Evolutionary conservation across 2,329 filamentous ascomycete genomes (phyloP).

Genomic region (Diplodia sapinea): DNA sequence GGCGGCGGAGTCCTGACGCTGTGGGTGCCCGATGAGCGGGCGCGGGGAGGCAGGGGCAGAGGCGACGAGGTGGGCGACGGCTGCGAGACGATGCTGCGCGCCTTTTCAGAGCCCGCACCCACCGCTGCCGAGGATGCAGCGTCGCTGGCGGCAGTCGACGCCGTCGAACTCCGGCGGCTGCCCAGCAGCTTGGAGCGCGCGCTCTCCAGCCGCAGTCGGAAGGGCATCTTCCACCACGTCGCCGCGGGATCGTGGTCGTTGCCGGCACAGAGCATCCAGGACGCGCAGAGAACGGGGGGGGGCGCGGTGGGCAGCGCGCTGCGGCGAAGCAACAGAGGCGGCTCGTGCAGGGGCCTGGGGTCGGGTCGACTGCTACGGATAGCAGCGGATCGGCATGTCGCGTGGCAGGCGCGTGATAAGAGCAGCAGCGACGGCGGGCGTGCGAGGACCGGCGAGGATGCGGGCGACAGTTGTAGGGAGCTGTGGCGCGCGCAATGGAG

Average conservation of each 20-base stretch:
- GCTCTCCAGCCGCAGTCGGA: slow-evolving; percentile 24
- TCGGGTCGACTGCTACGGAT: not conserved
- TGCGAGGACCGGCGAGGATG: not conserved
- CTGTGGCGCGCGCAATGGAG: not conserved
- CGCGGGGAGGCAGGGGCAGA: slow-evolving; percentile 4
- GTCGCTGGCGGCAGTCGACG: slow-evolving; percentile 3
- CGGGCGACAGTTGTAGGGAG: not conserved
- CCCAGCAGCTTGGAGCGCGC: slow-evolving; percentile 27
- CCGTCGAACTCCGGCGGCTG: slow-evolving; percentile 12
- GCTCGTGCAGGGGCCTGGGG: slow-evolving; percentile 24
- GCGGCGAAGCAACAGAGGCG: slow-evolving; percentile 15
- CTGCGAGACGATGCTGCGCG: slow-evolving; percentile 19
- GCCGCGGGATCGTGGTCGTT: slow-evolving; percentile 5
- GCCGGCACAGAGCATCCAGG: slow-evolving; percentile 22
- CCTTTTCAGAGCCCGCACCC: slow-evolving; percentile 4
- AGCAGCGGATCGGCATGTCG: slow-evolving; percentile 28
- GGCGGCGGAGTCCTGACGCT: slow-evolving; percentile 9
- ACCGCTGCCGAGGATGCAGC: slow-evolving; percentile 11
- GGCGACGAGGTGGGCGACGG: slow-evolving; percentile 18
- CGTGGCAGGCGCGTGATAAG: slow-evolving; percentile 18
- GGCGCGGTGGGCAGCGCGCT: not conserved
- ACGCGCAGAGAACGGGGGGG: not conserved
- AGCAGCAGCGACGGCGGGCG: not conserved
- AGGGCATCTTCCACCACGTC: slow-evolving; percentile 20
- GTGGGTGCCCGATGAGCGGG: slow-evolving; percentile 15